Evolutionary conservation across 306 rosid genomes (phyloP).

Genomic region (Abrus pulchellus): DNA sequence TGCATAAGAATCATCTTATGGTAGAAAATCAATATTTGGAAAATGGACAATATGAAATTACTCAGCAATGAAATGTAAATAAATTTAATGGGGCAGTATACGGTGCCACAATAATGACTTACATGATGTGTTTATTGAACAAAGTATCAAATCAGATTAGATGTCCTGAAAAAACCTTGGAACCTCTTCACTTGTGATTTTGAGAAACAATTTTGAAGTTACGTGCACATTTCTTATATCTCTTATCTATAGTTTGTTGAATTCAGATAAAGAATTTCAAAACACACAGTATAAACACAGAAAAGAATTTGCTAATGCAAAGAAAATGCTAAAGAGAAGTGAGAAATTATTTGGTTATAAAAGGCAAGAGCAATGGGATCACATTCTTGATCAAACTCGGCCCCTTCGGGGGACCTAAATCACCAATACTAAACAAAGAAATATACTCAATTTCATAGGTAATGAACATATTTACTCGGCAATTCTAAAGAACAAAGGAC

Average conservation of each 20-base stretch:
- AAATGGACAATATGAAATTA: not conserved
- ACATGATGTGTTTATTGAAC: not conserved
- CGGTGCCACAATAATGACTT: not conserved
- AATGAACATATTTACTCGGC: not conserved
- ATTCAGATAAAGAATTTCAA: slow-evolving; percentile 30
- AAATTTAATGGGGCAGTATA: not conserved
- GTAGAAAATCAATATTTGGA: not conserved
- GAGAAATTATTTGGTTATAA: slow-evolving; percentile 1
- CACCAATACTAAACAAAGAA: not conserved
- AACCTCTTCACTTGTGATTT: not conserved
- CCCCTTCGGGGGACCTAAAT: not conserved
- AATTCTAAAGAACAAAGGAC: slow-evolving; percentile 10
- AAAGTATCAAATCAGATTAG: not conserved
- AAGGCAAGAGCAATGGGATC: slow-evolving; percentile 4
- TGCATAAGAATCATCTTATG: not conserved
- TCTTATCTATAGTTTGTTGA: not conserved
- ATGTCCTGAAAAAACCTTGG: not conserved
- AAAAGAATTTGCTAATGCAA: not conserved
- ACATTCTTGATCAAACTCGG: not conserved
- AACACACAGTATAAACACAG: not conserved
- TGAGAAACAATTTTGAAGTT: not conserved
- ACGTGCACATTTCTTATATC: not conserved
- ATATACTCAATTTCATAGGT: not conserved
- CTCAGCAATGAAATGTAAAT: not conserved
- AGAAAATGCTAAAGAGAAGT: slow-evolving; percentile 1